Conservation (phyloP, 768 basidiomycete genomes). For the Boletales sp. region DNA sequence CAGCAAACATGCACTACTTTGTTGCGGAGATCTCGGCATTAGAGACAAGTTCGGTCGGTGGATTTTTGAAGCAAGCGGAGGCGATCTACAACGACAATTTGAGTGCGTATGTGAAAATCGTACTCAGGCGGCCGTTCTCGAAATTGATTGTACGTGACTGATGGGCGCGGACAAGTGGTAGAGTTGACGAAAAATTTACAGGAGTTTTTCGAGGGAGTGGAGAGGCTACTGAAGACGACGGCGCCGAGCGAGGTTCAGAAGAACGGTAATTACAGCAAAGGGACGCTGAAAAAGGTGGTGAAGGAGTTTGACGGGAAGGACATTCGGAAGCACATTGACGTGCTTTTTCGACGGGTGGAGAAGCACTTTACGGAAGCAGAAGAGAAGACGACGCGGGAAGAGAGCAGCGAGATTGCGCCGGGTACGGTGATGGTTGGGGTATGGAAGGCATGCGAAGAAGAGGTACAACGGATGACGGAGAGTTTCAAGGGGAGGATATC, state of each 20-base stretch:
- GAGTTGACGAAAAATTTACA: conserved; percentile 29
- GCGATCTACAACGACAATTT: conserved; percentile 88
- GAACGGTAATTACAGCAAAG: conserved; percentile 72
- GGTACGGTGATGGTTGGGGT: conserved; percentile 76
- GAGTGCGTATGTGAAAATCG: conserved; percentile 77
- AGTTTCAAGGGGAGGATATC: conserved; percentile 63
- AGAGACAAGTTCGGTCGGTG: conserved; percentile 56
- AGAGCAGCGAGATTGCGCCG: conserved; percentile 49
- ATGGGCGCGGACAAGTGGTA: background rate
- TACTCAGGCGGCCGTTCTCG: conserved; percentile 81
- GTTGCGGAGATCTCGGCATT: conserved; percentile 75
- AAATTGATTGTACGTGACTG: conserved; percentile 72
- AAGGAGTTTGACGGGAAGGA: conserved; percentile 89
- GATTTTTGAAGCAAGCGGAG: conserved; percentile 71
- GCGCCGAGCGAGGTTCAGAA: conserved; percentile 72
- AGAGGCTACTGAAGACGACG: conserved; percentile 79
- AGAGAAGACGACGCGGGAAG: conserved; percentile 57
- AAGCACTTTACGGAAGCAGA: conserved; percentile 91
- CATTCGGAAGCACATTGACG: conserved; percentile 82
- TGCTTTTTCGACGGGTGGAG: conserved; percentile 85
- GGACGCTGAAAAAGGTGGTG: conserved; percentile 75
- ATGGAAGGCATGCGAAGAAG: conserved; percentile 89
- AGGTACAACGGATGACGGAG: conserved; percentile 70
- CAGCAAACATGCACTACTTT: conserved; percentile 98
- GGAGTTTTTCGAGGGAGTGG: conserved; percentile 95